Percentiles rank a stretch among this genome's conserved stretches.
These are phyloP conservation scores for Lichtheimia ramosa DNA, from an alignment of 371 early-diverging fungal species.

Conservation along the genomic window DNA sequence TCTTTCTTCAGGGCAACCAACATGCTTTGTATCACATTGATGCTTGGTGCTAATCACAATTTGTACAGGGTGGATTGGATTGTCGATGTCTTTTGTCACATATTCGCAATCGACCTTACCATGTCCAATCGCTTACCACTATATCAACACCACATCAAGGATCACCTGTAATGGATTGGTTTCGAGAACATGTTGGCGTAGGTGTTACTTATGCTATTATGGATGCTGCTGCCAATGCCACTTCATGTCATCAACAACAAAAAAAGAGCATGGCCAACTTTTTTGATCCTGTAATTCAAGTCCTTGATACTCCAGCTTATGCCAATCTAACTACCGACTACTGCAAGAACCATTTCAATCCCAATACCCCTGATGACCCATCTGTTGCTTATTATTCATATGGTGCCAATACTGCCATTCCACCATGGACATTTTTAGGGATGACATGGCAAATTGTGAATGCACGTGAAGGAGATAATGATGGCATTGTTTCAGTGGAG, in stretches of 20 bases:
- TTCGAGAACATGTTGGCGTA: slow-evolving; percentile 74
- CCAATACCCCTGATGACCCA: slow-evolving; percentile 77
- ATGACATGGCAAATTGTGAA: slow-evolving; percentile 72
- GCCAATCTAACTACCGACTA: slow-evolving; percentile 86
- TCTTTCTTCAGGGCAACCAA: not conserved
- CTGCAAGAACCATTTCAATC: slow-evolving; percentile 81
- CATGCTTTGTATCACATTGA: not conserved
- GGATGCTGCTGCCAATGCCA: slow-evolving; percentile 9
- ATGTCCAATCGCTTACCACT: slow-evolving; percentile 78
- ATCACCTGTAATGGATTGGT: slow-evolving; percentile 90
- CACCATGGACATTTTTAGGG: slow-evolving; percentile 57
- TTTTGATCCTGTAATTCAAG: slow-evolving; percentile 31
- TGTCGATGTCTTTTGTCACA: slow-evolving; percentile 83
- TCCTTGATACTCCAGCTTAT: slow-evolving; percentile 87
- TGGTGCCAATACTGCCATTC: slow-evolving; percentile 62
- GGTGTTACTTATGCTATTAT: slow-evolving; percentile 27
- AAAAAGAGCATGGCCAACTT: not conserved
- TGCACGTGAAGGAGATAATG: slow-evolving; percentile 84
- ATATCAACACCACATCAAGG: slow-evolving; percentile 93
- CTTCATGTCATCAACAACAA: slow-evolving; percentile 7
- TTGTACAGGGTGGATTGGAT: slow-evolving; percentile 79
- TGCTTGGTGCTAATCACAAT: too few species aligned
- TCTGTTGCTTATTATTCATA: slow-evolving; percentile 81
- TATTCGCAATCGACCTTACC: slow-evolving; percentile 62
- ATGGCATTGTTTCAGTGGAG: slow-evolving; percentile 84